Evolutionary conservation across 2,329 filamentous ascomycete genomes (phyloP), one percentile per base, ranked within the genome.

Genomic region (Beauveria rudraprayagi): DNA sequence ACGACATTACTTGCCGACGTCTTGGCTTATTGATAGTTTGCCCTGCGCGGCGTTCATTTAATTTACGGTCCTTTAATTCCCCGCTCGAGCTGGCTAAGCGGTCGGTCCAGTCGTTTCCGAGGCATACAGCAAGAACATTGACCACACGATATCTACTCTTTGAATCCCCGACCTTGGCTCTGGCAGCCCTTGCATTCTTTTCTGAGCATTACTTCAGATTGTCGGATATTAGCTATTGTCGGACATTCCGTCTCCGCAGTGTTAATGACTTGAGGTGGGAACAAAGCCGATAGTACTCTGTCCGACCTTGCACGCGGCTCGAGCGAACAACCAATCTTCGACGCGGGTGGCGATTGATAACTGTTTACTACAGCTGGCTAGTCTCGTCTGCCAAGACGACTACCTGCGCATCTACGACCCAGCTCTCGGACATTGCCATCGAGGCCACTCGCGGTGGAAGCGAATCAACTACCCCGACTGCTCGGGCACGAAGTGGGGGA

Each of bases 1-100:
- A 37, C 34, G 30, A 37, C 34, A 37, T 19, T 57, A 46, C 44
- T 57, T 41, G 34, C 44, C 30, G 30, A 60, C 14, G 22, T 40
- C 58, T 54, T 56, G 58, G 58, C 58, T 56, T 56, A 7, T 30
- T 34, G 50, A 55, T 61, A 61, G 41, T 56, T 22, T 10, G 14
- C 5, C 34, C 40, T 41, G 24, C 44, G 40, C 44, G n/a, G 6
- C 37, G 19, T 44, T 37, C 56, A 22, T 51, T 48, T 19, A 30
- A 19, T 51, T 51, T 26, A 34, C 14, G 34, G 9, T 44, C 44
- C 19, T 40, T 55, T 30, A 7, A 11, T 30, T 50, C 34, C 44
- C 51, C 58, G 50, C 58, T 61, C 51, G 19, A 55, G 58, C 58
- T 56, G 50, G 58, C 51, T 61, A 40, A 47, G 58, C 58, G 43